Evolutionary conservation across 345 rosid species (phyloP), one percentile per base, ranked within the genome.

Genomic region (Boechera divaricarpa): DNA sequence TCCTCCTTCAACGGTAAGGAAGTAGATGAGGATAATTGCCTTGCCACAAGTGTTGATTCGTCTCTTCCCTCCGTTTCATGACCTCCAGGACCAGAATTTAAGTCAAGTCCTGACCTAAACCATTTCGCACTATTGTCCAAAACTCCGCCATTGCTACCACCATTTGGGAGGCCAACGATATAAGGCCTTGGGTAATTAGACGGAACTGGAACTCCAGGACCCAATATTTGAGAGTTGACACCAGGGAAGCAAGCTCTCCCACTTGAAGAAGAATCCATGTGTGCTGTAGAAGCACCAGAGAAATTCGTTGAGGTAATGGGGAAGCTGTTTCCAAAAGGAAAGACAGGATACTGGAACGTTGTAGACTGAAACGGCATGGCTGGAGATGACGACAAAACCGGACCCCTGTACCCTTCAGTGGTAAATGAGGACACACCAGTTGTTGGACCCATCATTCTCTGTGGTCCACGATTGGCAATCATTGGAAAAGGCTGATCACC

Each of bases 11-110:
- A 70, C 33, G 84, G 81, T 73, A 86, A 91, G 3, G 93, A 74
- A 78, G 81, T 72, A 15, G 86, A 58, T 33, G 88, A 81, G 4
- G 97, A 59, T 5, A 83, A 79, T 57, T 86, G 93, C 76, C 93
- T 87, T 6, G 8, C 70, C 11, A 75, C 73, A 77, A 80, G 75
- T 31, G 90, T 42, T 6, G 80, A 54, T 71, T 89, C 98, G n/a
- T 89, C 94, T 82, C 90, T 87, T 41, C 85, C 86, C 58, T 90
- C 98, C 10, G 73, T 47, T 5, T 93, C 97, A 2, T 79, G 81
- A 12, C 84, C 90, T 67, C 83, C 86, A 12, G 98, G 98, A 36
- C 98, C 98, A 0, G 95, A 79, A 77, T 94, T 94, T 32, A 94
- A 84, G 76, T 94, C 98, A 51, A 94, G 82, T 9, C 84, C 84